phyloP scores from a whole-genome alignment of 1,284 basidiomycete species.

The Cutaneotrichosporon mucoides region DNA sequence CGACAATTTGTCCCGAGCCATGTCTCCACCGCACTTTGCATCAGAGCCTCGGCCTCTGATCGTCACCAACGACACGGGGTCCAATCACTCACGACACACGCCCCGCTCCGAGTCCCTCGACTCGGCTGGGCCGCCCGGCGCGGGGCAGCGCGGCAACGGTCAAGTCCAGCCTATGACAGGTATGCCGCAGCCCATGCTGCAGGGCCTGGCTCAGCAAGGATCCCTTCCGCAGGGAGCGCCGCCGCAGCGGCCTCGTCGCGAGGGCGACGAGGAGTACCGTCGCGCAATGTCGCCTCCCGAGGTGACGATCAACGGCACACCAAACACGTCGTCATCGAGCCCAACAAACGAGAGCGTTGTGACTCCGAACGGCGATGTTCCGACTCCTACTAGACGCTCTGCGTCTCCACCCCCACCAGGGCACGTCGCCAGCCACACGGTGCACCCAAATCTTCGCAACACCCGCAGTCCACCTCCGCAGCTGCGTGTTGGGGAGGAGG shows the following conservation, averaged over 20 bases:
- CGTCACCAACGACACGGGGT: slow-evolving; percentile 18
- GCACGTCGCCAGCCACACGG: slow-evolving; percentile 16
- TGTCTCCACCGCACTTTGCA: slow-evolving; percentile 24
- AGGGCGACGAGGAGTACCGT: slow-evolving; percentile 59
- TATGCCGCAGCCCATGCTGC: slow-evolving; percentile 1
- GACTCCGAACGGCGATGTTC: slow-evolving; percentile 23
- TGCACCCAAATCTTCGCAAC: slow-evolving; percentile 22
- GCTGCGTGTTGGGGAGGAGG: slow-evolving; percentile 29
- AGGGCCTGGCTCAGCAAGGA: too few species aligned
- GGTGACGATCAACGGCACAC: slow-evolving; percentile 6
- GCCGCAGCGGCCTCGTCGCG: slow-evolving; percentile 60
- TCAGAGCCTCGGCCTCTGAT: slow-evolving; percentile 21
- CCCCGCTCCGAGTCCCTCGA: slow-evolving; percentile 21
- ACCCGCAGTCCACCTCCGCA: slow-evolving; percentile 41
- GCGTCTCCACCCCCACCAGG: not conserved
- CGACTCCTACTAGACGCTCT: slow-evolving; percentile 24
- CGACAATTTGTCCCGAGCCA: slow-evolving; percentile 32
- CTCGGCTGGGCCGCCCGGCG: slow-evolving; percentile 37
- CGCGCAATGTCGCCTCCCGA: slow-evolving; percentile 42
- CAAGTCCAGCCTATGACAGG: slow-evolving; percentile 57
- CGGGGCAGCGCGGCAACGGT: slow-evolving; percentile 58
- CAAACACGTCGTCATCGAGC: slow-evolving; percentile 9
- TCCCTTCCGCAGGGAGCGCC: slow-evolving; percentile 47
- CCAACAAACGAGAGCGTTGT: slow-evolving; percentile 13
- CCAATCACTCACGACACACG: not conserved